Evolutionary conservation across 371 early-diverging fungal genomes (phyloP), one percentile per base, ranked within the genome.

Genomic region (Lichtheimia ramosa): DNA sequence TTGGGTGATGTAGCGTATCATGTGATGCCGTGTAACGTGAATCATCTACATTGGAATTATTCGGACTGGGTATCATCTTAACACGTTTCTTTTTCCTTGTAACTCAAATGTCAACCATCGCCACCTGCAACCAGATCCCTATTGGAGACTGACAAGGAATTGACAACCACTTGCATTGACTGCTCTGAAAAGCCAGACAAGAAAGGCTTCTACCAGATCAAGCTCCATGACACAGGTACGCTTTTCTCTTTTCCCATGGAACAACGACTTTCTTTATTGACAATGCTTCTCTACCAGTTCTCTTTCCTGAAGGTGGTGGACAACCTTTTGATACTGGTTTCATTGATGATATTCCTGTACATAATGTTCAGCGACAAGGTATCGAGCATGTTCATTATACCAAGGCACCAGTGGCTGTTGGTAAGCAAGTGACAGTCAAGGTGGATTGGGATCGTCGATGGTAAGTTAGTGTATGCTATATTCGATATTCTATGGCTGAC

Each of bases 231-330:
- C 49, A 78, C 79, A 21, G 58, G 79, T 75, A 72, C 42, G 7
- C 28, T n/a, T n/a, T n/a, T n/a, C n/a, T n/a, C n/a, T n/a, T n/a
- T n/a, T n/a, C n/a, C n/a, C n/a, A n/a, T n/a, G n/a, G n/a, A n/a
- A n/a, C n/a, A n/a, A n/a, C n/a, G n/a, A n/a, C n/a, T n/a, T n/a
- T n/a, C n/a, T n/a, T n/a, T 34, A 34, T 34, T 34, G 10, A 34
- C 34, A 1, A 2, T 8, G 10, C 0, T 34, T 10, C 10, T 34
- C 10, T 34, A 34, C 7, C 49, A 85, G 92, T 84, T 51, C 69
- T 88, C 21, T 89, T 88, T 63, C 88, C 89, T n/a, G 86, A 86
- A 60, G 89, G 88, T 7, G 89, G 89, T 15, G 90, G 89, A 16
- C 92, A 92, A 58, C 89, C 89, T 23, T 69, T 71, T 50, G 92